These are phyloP conservation scores for Rosa multiflora DNA, from an alignment of 306 rosid species.

Conservation along the genomic window DNA sequence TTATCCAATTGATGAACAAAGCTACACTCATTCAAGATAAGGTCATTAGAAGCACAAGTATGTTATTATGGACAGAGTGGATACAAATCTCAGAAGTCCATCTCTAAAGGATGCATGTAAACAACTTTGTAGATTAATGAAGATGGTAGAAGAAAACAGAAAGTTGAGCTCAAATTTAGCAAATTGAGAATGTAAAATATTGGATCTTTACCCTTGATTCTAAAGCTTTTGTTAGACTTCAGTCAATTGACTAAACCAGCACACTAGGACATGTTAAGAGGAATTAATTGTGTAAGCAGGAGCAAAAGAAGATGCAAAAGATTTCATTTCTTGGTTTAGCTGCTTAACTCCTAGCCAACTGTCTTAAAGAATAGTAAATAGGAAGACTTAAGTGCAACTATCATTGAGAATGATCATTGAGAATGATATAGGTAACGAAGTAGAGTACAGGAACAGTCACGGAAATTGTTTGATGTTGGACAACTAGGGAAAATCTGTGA, in stretches of 20 bases:
- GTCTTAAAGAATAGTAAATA: not conserved
- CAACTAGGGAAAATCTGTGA: not conserved
- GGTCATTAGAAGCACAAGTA: not conserved
- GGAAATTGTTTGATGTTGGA: not conserved
- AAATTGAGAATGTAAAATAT: not conserved
- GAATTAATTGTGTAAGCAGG: not conserved
- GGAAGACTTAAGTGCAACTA: not conserved
- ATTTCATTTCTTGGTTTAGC: not conserved
- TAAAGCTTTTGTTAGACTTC: not conserved
- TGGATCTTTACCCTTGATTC: not conserved
- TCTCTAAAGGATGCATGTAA: not conserved
- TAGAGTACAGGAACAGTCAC: not conserved
- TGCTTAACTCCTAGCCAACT: not conserved
- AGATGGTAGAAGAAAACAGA: not conserved
- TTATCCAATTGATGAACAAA: not conserved
- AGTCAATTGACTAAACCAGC: not conserved
- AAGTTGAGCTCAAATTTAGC: not conserved
- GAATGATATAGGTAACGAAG: not conserved
- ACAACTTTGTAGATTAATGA: not conserved
- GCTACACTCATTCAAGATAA: not conserved
- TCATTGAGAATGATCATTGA: too few species aligned
- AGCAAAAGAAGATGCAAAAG: not conserved
- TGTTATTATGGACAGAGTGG: not conserved
- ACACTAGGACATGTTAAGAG: not conserved
- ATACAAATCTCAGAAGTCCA: not conserved